Conservation (phyloP, 2,329 filamentous ascomycete genomes). For the Verticillium nubilum region DNA sequence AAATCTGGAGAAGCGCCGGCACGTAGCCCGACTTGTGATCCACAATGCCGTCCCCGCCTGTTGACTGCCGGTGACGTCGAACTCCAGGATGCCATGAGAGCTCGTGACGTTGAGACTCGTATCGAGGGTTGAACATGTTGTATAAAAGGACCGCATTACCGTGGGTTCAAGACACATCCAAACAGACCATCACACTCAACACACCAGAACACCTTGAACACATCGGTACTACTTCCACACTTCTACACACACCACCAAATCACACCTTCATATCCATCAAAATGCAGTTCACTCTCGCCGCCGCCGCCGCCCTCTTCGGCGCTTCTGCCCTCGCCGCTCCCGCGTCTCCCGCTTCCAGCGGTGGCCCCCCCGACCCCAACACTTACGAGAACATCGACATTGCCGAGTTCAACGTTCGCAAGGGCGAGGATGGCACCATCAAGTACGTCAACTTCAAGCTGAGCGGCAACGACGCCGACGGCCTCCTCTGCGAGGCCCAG, state of each 20-base stretch:
- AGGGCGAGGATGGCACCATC: conserved; percentile 11
- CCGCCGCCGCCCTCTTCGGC: conserved; percentile 13
- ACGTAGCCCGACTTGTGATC: neutral
- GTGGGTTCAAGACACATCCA: too few species aligned
- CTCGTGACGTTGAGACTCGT: neutral
- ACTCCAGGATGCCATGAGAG: neutral
- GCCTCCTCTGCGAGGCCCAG: conserved; percentile 9
- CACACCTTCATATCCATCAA: conserved; percentile 3
- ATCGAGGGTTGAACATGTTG: neutral
- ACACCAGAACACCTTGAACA: neutral
- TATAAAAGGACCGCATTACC: neutral
- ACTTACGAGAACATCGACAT: conserved; percentile 18
- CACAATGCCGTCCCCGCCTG: neutral
- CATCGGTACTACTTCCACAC: neutral
- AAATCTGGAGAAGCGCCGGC: neutral
- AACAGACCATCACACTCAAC: neutral
- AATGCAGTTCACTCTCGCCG: conserved; percentile 17
- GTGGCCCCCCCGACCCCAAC: neutral
- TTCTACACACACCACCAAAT: neutral
- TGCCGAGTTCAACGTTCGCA: conserved; percentile 15
- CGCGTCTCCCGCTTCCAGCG: conserved; percentile 1
- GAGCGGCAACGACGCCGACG: conserved; percentile 12
- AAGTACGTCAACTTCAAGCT: conserved; percentile 15
- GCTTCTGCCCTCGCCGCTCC: conserved; percentile 13
- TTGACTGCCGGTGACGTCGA: neutral